phyloP scores from a whole-genome alignment of 768 basidiomycete genomes.

The Pleurotus salmoneostramineus region DNA sequence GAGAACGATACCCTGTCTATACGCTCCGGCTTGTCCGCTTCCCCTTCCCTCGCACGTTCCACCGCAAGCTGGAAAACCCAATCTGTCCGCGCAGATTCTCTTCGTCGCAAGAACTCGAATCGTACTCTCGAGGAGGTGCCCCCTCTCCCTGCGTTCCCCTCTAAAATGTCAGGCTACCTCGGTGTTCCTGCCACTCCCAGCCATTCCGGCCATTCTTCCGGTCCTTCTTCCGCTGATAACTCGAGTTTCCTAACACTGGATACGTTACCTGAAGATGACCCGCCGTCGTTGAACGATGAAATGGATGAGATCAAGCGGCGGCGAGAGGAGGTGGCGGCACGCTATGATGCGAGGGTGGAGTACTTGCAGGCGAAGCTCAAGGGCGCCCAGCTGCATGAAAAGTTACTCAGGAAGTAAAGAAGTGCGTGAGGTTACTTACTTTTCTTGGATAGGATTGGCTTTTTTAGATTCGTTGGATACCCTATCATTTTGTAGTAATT shows the following conservation, averaged over 20 bases:
- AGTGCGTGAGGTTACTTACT: too few relatives aligned
- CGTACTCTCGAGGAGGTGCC: constrained; percentile 1
- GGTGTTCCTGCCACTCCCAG: constrained; percentile 7
- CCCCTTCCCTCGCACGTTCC: constrained; percentile 39
- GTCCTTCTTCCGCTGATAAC: constrained; percentile 14
- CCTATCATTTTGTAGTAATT: too few relatives aligned
- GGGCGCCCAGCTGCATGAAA: constrained; percentile 65
- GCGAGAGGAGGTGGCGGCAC: constrained; percentile 57
- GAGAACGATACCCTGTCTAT: constrained; percentile 38
- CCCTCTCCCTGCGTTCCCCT: neutral
- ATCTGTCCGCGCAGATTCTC: constrained; percentile 14
- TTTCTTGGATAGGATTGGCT: too few relatives aligned
- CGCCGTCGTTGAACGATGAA: constrained; percentile 27
- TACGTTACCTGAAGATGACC: constrained; percentile 13
- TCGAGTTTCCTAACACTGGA: constrained; percentile 1
- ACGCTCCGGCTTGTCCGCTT: constrained; percentile 39
- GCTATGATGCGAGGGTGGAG: constrained; percentile 70
- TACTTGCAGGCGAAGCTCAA: constrained; percentile 74
- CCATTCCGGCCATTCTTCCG: neutral
- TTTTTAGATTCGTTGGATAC: too few relatives aligned
- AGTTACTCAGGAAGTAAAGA: constrained; percentile 32
- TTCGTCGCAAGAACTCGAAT: constrained; percentile 38
- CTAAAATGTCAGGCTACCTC: neutral
- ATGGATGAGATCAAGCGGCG: constrained; percentile 61
- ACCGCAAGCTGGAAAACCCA: constrained; percentile 3